Conservation (phyloP, 2,329 filamentous ascomycete genomes). For the Talaromyces sp. region DNA sequence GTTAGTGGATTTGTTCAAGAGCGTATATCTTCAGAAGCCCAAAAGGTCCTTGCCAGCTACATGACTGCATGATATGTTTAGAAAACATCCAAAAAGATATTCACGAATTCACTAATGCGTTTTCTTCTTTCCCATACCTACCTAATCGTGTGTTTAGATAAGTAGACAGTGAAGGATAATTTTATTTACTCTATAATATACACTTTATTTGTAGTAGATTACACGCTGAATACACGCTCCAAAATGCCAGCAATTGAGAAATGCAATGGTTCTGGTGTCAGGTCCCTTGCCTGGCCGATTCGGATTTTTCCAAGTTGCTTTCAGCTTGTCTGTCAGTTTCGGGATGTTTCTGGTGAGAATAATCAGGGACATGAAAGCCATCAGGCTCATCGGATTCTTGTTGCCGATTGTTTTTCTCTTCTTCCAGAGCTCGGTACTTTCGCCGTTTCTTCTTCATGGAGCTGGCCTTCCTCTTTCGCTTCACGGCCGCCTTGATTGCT, state of each 20-base stretch:
- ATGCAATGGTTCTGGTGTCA: background rate
- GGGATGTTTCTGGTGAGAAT: conserved; percentile 12
- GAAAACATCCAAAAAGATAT: background rate
- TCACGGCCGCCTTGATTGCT: conserved; percentile 75
- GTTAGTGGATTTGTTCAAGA: conserved; percentile 67
- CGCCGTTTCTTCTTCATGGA: conserved; percentile 39
- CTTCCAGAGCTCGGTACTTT: conserved; percentile 38
- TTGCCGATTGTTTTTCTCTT: conserved; percentile 15
- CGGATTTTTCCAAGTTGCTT: background rate
- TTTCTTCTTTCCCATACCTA: background rate
- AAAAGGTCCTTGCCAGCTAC: conserved; percentile 44
- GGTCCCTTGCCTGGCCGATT: background rate
- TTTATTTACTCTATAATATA: background rate
- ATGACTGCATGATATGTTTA: conserved; percentile 25
- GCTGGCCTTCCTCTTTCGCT: conserved; percentile 55
- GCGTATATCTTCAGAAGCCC: conserved; percentile 60
- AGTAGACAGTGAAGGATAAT: background rate
- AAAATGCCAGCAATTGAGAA: background rate
- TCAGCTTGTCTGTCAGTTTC: background rate
- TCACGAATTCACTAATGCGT: background rate
- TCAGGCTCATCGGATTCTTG: background rate
- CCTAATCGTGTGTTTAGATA: background rate
- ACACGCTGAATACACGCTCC: background rate
- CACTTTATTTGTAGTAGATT: background rate
- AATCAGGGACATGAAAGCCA: conserved; percentile 1